phyloP scores from a whole-genome alignment of 805 yeast genomes.

The Teunomyces cretensis region DNA sequence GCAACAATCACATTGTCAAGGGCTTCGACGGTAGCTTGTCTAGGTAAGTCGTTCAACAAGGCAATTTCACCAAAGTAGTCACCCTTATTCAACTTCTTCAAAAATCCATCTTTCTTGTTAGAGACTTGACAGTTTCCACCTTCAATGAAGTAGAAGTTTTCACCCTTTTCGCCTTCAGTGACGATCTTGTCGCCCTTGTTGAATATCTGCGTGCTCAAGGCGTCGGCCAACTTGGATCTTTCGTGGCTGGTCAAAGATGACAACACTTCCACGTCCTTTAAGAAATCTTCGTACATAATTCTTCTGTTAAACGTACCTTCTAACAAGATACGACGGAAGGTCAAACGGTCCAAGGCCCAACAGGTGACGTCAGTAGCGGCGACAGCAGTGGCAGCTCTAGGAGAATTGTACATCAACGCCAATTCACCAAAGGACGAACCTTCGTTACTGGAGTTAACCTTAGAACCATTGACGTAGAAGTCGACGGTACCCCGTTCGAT shows the following conservation, averaged over 20 bases:
- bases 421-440: conserved; percentile 96
- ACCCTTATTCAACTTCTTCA: conserved; percentile 67
- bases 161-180: conserved; percentile 72
- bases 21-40: conserved; percentile 92
- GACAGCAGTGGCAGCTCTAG: conserved; percentile 92
- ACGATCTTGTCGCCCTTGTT: conserved; percentile 73
- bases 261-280: conserved; percentile 83
- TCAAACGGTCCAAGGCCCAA: conserved; percentile 92
- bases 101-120: conserved; percentile 58
- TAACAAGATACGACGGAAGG: conserved; percentile 86
- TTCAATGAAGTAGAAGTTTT: conserved; percentile 50
- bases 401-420: conserved; percentile 96
- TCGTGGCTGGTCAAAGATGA: conserved; percentile 72
- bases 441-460: conserved; percentile 73
- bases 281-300: conserved; percentile 82
- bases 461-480: conserved; percentile 66
- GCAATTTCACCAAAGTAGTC: conserved; percentile 98
- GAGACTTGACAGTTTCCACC: conserved; percentile 79
- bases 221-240: conserved; percentile 91
- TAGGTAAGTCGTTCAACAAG: conserved; percentile 82
- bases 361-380: conserved; percentile 62
- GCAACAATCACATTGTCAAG: conserved; percentile 77
- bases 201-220: conserved; percentile 75
- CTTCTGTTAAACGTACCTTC: conserved; percentile 92
- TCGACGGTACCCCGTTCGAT: conserved; percentile 85